A percentile compares a stretch with the other conserved stretches of the same genome.
These are phyloP conservation scores for Amniculicola lignicola DNA, from an alignment of 495 filamentous ascomycete species.

Conservation along the genomic window DNA sequence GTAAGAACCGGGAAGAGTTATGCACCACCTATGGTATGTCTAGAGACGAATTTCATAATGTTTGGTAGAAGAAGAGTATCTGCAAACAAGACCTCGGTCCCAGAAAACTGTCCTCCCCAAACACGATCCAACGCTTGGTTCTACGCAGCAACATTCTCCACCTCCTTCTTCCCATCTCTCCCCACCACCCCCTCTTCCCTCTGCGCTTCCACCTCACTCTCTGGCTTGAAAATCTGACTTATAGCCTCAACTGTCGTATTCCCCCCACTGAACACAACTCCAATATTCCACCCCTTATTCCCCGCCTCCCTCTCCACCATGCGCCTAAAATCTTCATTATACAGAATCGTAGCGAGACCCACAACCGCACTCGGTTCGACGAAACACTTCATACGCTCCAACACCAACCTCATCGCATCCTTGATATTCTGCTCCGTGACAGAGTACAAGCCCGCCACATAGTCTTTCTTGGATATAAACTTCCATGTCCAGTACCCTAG, in stretches of 20 bases:
- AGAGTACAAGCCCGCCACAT: slow-evolving; percentile 70
- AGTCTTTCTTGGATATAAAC: slow-evolving; percentile 68
- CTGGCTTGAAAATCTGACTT: slow-evolving; percentile 56
- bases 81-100: too few species aligned
- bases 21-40: not conserved
- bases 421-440: slow-evolving; percentile 84
- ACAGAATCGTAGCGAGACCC: slow-evolving; percentile 76
- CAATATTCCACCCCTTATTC: slow-evolving; percentile 78
- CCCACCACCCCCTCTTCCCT: slow-evolving; percentile 42
- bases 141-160: slow-evolving; percentile 51
- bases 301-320: slow-evolving; percentile 68
- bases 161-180: slow-evolving; percentile 42
- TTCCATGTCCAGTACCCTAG: slow-evolving; percentile 76
- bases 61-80: too few species aligned
- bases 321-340: slow-evolving; percentile 75
- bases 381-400: slow-evolving; percentile 89
- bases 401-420: slow-evolving; percentile 67
- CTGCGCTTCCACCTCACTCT: slow-evolving; percentile 32
- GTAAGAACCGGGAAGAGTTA: too few species aligned
- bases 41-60: too few species aligned
- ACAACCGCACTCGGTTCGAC: slow-evolving; percentile 90
- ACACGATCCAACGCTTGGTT: too few species aligned
- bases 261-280: slow-evolving; percentile 82
- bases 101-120: too few species aligned
- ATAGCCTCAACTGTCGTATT: slow-evolving; percentile 85